These are phyloP conservation scores for Ilyonectria mors-panacis DNA, from an alignment of 2,329 filamentous ascomycete genomes.

Conservation along the genomic window DNA sequence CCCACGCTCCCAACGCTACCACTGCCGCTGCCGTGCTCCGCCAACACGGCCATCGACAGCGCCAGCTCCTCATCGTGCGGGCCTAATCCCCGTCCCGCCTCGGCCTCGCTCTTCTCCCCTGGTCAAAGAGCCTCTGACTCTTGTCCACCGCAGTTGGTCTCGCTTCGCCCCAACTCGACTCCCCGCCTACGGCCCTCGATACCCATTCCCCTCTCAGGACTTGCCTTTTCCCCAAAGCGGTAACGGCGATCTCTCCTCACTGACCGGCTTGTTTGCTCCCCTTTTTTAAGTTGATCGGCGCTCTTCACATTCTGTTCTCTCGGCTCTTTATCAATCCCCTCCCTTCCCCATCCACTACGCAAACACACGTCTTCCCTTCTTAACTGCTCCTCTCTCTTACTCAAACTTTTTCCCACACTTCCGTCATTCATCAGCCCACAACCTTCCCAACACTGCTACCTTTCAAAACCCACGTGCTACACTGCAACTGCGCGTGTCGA, in stretches of 20 bases:
- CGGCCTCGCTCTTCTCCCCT: constrained; percentile 11
- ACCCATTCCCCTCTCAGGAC: constrained; percentile 16
- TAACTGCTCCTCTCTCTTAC: constrained; percentile 14
- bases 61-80: constrained; percentile 24
- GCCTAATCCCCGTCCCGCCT: constrained; percentile 27
- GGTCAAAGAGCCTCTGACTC: constrained; percentile 27
- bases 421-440: constrained; percentile 40
- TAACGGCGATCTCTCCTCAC: constrained; percentile 49
- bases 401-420: constrained; percentile 13
- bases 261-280: constrained; percentile 38
- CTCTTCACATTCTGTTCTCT: constrained; percentile 39
- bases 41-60: constrained; percentile 21
- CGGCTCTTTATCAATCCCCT: constrained; percentile 45
- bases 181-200: constrained; percentile 36
- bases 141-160: constrained; percentile 34
- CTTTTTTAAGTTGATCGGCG: constrained; percentile 49
- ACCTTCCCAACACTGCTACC: constrained; percentile 36
- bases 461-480: constrained; percentile 46
- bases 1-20: constrained; percentile 16
- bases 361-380: constrained; percentile 18
- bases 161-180: constrained; percentile 36
- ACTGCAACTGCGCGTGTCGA: constrained; percentile 43
- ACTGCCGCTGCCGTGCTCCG: constrained; percentile 33
- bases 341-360: constrained; percentile 31
- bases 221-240: constrained; percentile 44